Conservation (phyloP, 2,329 filamentous ascomycete species). For the Colletotrichum acutatum region DNA sequence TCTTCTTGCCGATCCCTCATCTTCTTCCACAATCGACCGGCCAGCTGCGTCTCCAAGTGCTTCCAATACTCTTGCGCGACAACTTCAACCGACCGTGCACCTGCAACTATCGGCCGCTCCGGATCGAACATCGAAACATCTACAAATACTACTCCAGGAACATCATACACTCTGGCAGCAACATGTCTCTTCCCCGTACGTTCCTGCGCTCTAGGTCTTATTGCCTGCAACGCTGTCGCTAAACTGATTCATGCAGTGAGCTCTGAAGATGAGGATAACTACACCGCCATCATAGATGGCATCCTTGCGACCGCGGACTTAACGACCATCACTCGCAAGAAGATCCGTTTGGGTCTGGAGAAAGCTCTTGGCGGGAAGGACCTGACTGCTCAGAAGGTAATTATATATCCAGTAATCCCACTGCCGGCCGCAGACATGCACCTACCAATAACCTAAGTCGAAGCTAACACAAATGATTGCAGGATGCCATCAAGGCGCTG, state of each 20-base stretch:
- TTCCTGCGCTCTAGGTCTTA: background rate
- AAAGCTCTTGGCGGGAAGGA: constrained; percentile 65
- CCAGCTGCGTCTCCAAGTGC: constrained; percentile 1
- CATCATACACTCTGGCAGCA: constrained; percentile 9
- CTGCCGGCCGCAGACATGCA: background rate
- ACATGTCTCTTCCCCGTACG: constrained; percentile 35
- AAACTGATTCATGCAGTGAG: constrained; percentile 52
- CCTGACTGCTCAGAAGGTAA: constrained; percentile 68
- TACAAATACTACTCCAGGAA: background rate
- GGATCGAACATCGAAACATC: background rate
- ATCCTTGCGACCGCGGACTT: constrained; percentile 69
- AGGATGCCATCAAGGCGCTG: constrained; percentile 77
- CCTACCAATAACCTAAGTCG: background rate
- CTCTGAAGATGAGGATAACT: constrained; percentile 60
- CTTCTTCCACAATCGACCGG: constrained; percentile 1
- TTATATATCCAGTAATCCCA: background rate
- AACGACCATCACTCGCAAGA: constrained; percentile 72
- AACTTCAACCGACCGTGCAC: background rate
- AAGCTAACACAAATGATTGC: constrained; percentile 4
- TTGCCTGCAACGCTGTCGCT: background rate
- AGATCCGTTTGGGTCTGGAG: constrained; percentile 68
- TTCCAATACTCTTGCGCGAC: background rate
- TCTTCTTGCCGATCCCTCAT: constrained; percentile 9
- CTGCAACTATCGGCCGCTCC: background rate
- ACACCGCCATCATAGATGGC: constrained; percentile 69